Conservation (phyloP, 345 rosid species). For the Sonneratia alba region DNA sequence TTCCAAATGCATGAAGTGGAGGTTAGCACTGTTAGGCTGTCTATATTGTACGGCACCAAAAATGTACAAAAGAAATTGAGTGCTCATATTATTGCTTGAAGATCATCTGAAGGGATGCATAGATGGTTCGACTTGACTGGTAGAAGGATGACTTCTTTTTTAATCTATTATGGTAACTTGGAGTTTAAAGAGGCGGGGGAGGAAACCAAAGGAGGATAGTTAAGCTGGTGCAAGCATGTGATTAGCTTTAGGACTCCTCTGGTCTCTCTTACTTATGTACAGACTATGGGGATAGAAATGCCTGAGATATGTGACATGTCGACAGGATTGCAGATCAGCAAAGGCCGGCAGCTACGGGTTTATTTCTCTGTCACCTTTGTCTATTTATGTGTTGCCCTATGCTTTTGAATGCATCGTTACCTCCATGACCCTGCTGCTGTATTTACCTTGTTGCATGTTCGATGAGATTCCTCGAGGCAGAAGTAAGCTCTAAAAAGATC, state of each 20-base stretch:
- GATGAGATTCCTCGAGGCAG: slow-evolving; percentile 10
- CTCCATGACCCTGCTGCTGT: not conserved
- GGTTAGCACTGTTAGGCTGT: not conserved
- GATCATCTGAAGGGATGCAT: no score
- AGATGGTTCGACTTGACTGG: not conserved
- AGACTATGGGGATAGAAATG: slow-evolving; percentile 1
- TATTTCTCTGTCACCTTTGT: not conserved
- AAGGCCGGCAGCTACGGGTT: not conserved
- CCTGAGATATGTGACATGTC: not conserved
- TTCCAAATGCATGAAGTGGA: slow-evolving; percentile 4
- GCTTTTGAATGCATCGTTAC: slow-evolving; percentile 5
- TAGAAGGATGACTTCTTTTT: not conserved
- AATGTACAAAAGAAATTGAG: not conserved
- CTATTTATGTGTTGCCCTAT: not conserved
- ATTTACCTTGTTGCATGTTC: slow-evolving; percentile 23
- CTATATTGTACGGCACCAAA: not conserved
- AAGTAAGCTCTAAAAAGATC: slow-evolving; percentile 3
- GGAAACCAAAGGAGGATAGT: not conserved
- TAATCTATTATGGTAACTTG: not conserved
- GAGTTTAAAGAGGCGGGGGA: not conserved
- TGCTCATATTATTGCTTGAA: not conserved
- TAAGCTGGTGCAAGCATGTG: not conserved
- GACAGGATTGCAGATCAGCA: not conserved
- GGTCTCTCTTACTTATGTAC: slow-evolving; percentile 7
- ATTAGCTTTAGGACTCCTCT: slow-evolving; percentile 8